Evolutionary conservation across 306 rosid genomes (phyloP).

Genomic region (Sicyos edulis): DNA sequence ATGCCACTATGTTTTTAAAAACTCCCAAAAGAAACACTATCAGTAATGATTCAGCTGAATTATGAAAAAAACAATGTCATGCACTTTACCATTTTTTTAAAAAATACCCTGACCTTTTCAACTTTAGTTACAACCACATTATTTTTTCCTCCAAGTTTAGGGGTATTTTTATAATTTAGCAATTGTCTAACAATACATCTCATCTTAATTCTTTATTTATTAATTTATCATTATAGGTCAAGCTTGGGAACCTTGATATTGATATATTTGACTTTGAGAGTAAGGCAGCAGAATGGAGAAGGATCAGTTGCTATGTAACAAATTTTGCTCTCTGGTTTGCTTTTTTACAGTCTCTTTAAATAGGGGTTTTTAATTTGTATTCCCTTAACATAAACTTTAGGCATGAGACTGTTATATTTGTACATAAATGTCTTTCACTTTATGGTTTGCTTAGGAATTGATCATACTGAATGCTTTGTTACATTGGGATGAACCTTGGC

Average conservation of each 20-base stretch:
- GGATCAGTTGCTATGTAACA: constrained; percentile 38
- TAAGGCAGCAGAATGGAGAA: constrained; percentile 37
- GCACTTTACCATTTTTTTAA: too few species aligned
- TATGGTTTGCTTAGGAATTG: not conserved
- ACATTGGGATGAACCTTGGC: not conserved
- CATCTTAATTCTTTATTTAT: not conserved
- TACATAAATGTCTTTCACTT: constrained; percentile 8
- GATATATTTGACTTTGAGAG: constrained; percentile 77
- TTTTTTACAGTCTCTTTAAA: not conserved
- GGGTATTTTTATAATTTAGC: too few species aligned
- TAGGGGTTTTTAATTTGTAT: not conserved
- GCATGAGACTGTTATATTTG: constrained; percentile 15
- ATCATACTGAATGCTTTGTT: not conserved
- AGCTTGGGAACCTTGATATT: constrained; percentile 81
- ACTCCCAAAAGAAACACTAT: not conserved
- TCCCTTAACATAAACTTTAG: not conserved
- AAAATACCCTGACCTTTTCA: too few species aligned
- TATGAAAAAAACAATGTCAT: too few species aligned
- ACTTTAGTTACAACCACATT: too few species aligned
- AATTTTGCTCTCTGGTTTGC: constrained; percentile 1
- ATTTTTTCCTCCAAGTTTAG: too few species aligned
- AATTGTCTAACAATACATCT: not conserved
- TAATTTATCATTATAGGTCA: constrained; percentile 46
- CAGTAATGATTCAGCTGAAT: not conserved
- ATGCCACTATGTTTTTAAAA: not conserved